Evolutionary conservation across 1,139 yeast species (phyloP).

Genomic region (Hanseniaspora uvarum): DNA sequence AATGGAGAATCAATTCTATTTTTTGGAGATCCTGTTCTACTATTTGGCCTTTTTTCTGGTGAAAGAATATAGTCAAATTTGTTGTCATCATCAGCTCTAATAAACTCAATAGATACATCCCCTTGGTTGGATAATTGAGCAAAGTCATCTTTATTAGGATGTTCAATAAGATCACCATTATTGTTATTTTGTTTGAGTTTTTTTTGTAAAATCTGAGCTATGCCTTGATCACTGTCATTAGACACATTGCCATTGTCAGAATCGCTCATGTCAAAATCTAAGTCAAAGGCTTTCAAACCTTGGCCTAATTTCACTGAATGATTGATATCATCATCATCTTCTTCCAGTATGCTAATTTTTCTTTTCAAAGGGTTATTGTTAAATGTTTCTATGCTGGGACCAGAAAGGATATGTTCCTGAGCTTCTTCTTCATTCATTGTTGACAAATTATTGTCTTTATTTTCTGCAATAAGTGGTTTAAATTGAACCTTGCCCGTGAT

Average conservation of each 20-base stretch:
- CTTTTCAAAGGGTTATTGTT: constrained; percentile 5
- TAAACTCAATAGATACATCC: constrained; percentile 12
- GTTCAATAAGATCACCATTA: constrained; percentile 15
- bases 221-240: not conserved
- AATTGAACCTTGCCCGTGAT: constrained; percentile 16
- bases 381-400: not conserved
- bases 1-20: constrained; percentile 15
- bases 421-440: constrained; percentile 8
- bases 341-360: constrained; percentile 11
- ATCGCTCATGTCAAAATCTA: constrained; percentile 9
- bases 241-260: not conserved
- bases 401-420: not conserved
- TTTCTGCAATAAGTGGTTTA: not conserved
- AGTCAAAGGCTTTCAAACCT: constrained; percentile 2
- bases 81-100: constrained; percentile 8
- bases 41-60: constrained; percentile 3
- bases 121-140: constrained; percentile 10
- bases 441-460: not conserved
- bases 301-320: constrained; percentile 5
- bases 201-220: not conserved
- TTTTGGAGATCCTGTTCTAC: not conserved
- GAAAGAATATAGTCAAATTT: constrained; percentile 1
- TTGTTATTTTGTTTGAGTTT: not conserved
- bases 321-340: constrained; percentile 4
- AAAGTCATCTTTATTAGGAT: constrained; percentile 8